These are phyloP conservation scores for Rubroshorea leprosula DNA, from an alignment of 345 rosid genomes.

Conservation along the genomic window DNA sequence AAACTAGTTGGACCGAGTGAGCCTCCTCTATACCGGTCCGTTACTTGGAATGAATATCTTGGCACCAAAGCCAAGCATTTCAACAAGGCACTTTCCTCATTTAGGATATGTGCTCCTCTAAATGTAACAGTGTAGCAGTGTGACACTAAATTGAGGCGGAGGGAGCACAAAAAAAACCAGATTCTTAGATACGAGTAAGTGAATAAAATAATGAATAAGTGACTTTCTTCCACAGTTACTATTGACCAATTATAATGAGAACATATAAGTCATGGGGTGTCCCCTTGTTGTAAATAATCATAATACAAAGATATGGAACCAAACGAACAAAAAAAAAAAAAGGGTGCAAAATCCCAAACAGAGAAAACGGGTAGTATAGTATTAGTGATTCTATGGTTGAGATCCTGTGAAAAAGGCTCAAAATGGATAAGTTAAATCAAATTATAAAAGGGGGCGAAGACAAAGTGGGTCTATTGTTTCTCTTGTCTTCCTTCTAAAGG, in stretches of 20 bases:
- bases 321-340: no score
- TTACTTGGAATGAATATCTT: constrained; percentile 83
- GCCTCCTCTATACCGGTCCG: constrained; percentile 66
- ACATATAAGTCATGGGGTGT: no score
- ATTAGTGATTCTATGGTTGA: neutral
- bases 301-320: no score
- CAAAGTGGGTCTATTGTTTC: constrained; percentile 16
- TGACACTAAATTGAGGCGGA: no score
- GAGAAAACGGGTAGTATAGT: neutral
- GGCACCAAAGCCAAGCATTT: constrained; percentile 67
- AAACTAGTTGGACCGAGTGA: constrained; percentile 45
- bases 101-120: constrained; percentile 28
- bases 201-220: no score
- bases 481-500: constrained; percentile 23
- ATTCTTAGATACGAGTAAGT: no score
- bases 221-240: no score
- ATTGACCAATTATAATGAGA: no score
- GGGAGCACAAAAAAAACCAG: no score
- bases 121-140: no score
- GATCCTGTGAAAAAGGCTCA: constrained; percentile 8
- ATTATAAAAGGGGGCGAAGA: constrained; percentile 15
- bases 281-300: no score
- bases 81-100: constrained; percentile 37
- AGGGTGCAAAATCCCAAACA: neutral
- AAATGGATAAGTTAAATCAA: constrained; percentile 13